These are phyloP conservation scores for Penicillium capsulatum DNA, from an alignment of 2,329 filamentous ascomycete species.

Conservation along the genomic window DNA sequence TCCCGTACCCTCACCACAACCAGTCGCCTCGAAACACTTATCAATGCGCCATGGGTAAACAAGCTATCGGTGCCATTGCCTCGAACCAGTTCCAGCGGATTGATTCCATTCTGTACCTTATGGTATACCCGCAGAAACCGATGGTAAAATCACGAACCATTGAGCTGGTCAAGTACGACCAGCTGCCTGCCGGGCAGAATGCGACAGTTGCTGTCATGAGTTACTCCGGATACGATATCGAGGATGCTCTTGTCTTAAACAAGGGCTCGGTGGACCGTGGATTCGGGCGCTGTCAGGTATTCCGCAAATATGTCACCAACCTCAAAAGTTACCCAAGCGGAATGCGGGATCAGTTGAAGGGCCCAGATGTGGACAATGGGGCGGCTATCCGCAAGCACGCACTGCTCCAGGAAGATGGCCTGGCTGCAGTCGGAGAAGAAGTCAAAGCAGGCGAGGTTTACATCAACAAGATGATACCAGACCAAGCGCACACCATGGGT, in stretches of 20 bases:
- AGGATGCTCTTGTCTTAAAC: slow-evolving; percentile 94
- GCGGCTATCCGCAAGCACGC: slow-evolving; percentile 64
- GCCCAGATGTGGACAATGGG: slow-evolving; percentile 61
- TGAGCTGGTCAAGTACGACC: slow-evolving; percentile 93
- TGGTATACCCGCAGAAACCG: slow-evolving; percentile 95
- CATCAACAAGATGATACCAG: slow-evolving; percentile 81
- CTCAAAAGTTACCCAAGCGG: slow-evolving; percentile 87
- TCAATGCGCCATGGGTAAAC: slow-evolving; percentile 99
- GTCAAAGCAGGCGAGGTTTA: slow-evolving; percentile 77
- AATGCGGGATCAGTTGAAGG: slow-evolving; percentile 54
- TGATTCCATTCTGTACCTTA: slow-evolving; percentile 89
- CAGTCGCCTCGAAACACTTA: slow-evolving; percentile 98
- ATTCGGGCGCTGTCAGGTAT: slow-evolving; percentile 96
- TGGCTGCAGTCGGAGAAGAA: slow-evolving; percentile 79
- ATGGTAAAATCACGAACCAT: slow-evolving; percentile 98
- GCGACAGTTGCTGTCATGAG: slow-evolving; percentile 99
- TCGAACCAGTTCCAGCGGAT: slow-evolving; percentile 98
- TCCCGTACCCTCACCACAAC: slow-evolving; percentile 98
- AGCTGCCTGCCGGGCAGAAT: slow-evolving; percentile 92
- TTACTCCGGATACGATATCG: slow-evolving; percentile 98
- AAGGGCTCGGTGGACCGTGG: slow-evolving; percentile 93
- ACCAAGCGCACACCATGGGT: slow-evolving; percentile 69
- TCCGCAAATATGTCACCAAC: slow-evolving; percentile 84
- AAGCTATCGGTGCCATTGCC: slow-evolving; percentile 96
- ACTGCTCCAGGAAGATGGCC: slow-evolving; percentile 76